These are phyloP conservation scores for Nicotiana paniculata DNA, from an alignment of 257 asterid species.

Conservation along the genomic window DNA sequence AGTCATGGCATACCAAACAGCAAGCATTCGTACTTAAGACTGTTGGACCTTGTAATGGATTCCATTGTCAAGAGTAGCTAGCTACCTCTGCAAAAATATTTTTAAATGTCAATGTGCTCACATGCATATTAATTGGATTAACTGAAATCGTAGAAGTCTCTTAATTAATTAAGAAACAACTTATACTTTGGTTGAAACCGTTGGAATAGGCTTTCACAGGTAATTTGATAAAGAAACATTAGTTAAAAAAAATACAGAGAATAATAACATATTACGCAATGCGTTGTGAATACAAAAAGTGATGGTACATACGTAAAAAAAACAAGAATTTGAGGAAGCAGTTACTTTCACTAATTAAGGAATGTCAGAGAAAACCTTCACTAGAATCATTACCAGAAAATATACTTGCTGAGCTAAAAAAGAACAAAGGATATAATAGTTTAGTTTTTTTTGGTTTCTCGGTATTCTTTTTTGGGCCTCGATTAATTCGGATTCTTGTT, in stretches of 20 bases:
- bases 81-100: not conserved
- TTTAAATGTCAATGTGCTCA: not conserved
- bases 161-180: too few relatives aligned
- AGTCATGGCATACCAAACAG: conserved; percentile 47
- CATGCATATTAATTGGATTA: too few relatives aligned
- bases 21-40: conserved; percentile 49
- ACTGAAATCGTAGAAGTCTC: too few relatives aligned
- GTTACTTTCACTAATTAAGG: not conserved
- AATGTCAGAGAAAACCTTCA: not conserved
- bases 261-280: not conserved
- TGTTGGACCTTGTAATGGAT: conserved; percentile 27
- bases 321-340: not conserved
- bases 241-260: not conserved
- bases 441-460: too few relatives aligned
- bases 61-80: conserved; percentile 37
- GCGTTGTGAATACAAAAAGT: not conserved
- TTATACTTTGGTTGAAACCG: too few relatives aligned
- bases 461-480: too few relatives aligned
- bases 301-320: not conserved
- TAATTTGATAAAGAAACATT: too few relatives aligned
- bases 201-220: not conserved
- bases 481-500: too few relatives aligned
- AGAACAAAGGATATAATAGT: not conserved
- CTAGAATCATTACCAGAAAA: not conserved
- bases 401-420: not conserved